Evolutionary conservation across 208 protist genomes (phyloP).

Genomic region (Borovskyia barvae): DNA sequence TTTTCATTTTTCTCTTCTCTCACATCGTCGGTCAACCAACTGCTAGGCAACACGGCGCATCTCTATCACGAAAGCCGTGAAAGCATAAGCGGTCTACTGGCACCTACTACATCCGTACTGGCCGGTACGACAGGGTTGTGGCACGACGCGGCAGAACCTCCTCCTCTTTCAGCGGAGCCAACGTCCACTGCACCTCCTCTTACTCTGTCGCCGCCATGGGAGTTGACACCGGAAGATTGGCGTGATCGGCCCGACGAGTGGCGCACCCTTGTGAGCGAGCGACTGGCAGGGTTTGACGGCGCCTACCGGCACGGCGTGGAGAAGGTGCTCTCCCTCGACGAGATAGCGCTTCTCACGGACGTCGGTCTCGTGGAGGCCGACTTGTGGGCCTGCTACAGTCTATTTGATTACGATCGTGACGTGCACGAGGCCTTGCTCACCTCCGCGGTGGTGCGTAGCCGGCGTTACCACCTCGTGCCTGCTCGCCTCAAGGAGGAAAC

Average conservation of each 20-base stretch:
- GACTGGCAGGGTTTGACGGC: constrained; percentile 48
- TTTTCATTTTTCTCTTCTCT: constrained; percentile 59
- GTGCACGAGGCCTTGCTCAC: constrained; percentile 65
- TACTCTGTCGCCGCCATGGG: constrained; percentile 53
- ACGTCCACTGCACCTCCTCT: neutral
- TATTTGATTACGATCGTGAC: constrained; percentile 60
- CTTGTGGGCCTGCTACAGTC: constrained; percentile 29
- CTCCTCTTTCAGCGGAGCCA: neutral
- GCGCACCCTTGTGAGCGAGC: constrained; percentile 41
- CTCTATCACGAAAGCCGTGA: constrained; percentile 48
- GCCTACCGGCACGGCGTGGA: constrained; percentile 66
- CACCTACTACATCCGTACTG: neutral
- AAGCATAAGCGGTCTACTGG: constrained; percentile 15
- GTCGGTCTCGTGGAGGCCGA: constrained; percentile 44
- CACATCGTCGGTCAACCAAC: constrained; percentile 41
- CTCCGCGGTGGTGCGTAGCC: constrained; percentile 30
- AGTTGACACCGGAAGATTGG: constrained; percentile 58
- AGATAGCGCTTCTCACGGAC: constrained; percentile 54
- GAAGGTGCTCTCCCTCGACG: constrained; percentile 39
- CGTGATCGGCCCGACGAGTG: constrained; percentile 45
- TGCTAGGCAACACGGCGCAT: constrained; percentile 42
- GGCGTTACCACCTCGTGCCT: constrained; percentile 76
- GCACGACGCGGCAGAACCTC: neutral
- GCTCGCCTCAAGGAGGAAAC: constrained; percentile 56
- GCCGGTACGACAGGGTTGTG: neutral